Conservation (phyloP, 2,329 filamentous ascomycete species). For the Drechslerella stenobrocha region DNA sequence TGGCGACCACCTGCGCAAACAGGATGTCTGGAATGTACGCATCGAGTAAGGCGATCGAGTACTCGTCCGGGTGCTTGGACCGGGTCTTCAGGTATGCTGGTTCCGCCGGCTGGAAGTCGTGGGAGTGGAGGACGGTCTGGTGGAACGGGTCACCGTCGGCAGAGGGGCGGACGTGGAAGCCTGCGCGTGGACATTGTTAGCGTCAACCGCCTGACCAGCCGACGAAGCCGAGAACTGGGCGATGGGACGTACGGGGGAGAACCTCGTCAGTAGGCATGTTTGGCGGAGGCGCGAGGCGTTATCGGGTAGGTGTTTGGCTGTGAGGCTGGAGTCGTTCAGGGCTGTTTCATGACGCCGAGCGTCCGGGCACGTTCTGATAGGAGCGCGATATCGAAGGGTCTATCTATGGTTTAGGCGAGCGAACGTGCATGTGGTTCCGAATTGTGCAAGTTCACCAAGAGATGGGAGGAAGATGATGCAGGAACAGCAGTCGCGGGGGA, state of each 20-base stretch:
- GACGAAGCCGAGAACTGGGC: neutral
- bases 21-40: constrained; percentile 77
- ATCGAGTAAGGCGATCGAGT: constrained; percentile 83
- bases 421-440: too few species aligned
- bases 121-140: constrained; percentile 62
- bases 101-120: constrained; percentile 78
- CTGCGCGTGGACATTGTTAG: constrained; percentile 35
- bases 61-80: constrained; percentile 80
- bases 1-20: constrained; percentile 81
- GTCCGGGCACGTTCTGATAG: too few species aligned
- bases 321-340: too few species aligned
- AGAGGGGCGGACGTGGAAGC: constrained; percentile 52
- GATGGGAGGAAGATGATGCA: too few species aligned
- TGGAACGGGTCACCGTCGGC: constrained; percentile 56
- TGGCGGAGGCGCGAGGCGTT: constrained; percentile 18
- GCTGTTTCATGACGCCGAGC: too few species aligned
- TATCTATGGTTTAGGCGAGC: too few species aligned
- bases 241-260: constrained; percentile 36
- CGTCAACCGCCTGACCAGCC: neutral
- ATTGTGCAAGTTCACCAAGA: too few species aligned
- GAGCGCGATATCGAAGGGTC: too few species aligned
- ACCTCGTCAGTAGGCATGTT: constrained; percentile 43
- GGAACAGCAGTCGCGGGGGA: neutral
- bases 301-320: constrained; percentile 3
- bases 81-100: constrained; percentile 76